Percentiles rank a stretch among this genome's conserved stretches.
phyloP scores from a whole-genome alignment of 2,329 filamentous ascomycete genomes.

The Aspergillus tubingensis region DNA sequence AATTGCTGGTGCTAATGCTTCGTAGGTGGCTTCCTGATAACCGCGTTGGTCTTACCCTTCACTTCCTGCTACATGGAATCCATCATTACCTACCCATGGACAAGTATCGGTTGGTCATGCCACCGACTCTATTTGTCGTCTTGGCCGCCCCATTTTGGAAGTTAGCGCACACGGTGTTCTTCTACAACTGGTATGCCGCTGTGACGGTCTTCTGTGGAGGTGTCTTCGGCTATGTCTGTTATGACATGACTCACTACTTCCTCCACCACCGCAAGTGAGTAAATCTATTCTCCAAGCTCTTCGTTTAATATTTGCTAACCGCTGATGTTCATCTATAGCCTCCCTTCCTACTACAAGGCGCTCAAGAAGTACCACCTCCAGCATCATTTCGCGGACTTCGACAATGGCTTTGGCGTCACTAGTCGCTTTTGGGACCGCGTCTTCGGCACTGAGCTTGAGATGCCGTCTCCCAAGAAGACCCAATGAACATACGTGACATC shows the following conservation, averaged over 20 bases:
- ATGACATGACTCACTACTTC: constrained; percentile 98
- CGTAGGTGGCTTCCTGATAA: constrained; percentile 85
- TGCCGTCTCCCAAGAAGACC: constrained; percentile 41
- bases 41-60: constrained; percentile 76
- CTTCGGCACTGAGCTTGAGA: constrained; percentile 81
- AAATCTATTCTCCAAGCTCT: background rate
- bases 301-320: constrained; percentile 15
- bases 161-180: constrained; percentile 79
- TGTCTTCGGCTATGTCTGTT: constrained; percentile 93
- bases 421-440: constrained; percentile 93
- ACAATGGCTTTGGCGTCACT: constrained; percentile 95
- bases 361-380: constrained; percentile 97
- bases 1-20: constrained; percentile 20
- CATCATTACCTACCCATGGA: constrained; percentile 99
- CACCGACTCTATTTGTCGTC: constrained; percentile 79
- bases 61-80: constrained; percentile 94
- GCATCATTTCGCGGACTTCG: constrained; percentile 97
- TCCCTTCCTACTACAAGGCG: constrained; percentile 84
- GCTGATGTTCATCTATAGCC: constrained; percentile 42
- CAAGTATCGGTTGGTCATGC: constrained; percentile 95
- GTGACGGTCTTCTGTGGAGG: constrained; percentile 82
- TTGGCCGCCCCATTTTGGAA: constrained; percentile 92
- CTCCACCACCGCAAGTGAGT: constrained; percentile 85
- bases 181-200: constrained; percentile 80
- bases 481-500: constrained; percentile 27